A percentile compares a stretch with the other conserved stretches of the same genome.
phyloP scores from a whole-genome alignment of 108 stramenopile species.

The Stephanodiscus triporus region DNA sequence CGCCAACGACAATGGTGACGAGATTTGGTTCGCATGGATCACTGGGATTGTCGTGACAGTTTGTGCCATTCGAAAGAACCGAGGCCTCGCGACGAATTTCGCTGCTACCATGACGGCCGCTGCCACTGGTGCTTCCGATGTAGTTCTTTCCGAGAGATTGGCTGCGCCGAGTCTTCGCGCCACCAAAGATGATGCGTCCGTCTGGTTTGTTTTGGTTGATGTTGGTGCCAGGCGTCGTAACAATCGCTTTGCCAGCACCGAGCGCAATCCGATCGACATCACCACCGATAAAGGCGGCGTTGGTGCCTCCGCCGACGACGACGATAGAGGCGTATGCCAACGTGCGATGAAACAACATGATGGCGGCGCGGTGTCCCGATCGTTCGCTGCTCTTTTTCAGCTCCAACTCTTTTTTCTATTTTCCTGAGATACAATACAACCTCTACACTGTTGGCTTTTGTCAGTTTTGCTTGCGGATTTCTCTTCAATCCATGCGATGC shows the following conservation, averaged over 20 bases:
- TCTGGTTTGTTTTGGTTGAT: not conserved
- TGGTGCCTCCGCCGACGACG: not conserved
- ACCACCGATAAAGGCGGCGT: not conserved
- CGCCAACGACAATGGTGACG: no score
- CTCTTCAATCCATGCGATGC: not conserved
- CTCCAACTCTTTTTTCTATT: no score
- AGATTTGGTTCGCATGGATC: no score
- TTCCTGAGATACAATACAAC: no score
- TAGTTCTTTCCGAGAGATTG: not conserved
- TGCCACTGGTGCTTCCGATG: not conserved
- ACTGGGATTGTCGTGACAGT: no score
- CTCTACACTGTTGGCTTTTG: no score
- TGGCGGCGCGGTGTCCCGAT: no score
- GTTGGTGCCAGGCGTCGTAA: not conserved
- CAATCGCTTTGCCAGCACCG: not conserved
- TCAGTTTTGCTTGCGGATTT: constrained; percentile 1
- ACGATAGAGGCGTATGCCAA: not conserved
- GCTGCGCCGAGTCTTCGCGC: not conserved
- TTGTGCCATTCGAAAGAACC: no score
- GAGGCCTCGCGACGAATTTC: no score
- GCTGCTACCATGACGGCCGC: not conserved
- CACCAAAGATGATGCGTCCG: not conserved
- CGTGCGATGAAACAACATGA: constrained; percentile 1
- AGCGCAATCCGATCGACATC: not conserved
- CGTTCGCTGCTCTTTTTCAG: no score